Evolutionary conservation across 352 stramenopile genomes (phyloP), one percentile per base, ranked within the genome.

Genomic region (Phytophthora kernoviae): DNA sequence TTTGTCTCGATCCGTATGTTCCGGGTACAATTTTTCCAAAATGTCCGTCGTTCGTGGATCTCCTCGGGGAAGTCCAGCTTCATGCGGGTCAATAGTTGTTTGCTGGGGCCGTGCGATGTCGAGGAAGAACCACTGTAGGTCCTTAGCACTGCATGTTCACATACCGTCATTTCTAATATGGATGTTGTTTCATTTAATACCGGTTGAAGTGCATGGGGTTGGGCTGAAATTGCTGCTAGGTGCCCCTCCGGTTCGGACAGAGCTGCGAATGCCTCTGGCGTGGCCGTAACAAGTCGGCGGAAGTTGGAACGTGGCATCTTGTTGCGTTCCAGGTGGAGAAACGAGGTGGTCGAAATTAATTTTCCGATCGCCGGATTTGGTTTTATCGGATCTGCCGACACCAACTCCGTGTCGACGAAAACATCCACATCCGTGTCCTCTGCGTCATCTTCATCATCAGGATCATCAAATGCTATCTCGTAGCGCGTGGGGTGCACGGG

Each of bases 391-490:
- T n/a, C 20, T 2, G 47, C 12, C 34, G 34, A 45, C 10, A 54
- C 34, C 5, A 54, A 24, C 12, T n/a, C 20, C 5, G 17, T 34
- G 3, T 34, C 50, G 8, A 33, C 50, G 33, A 33, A 49, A 15
- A 58, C 37, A 9, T 36, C 26, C 5, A 32, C 24, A 45, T 54
- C 54, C 1, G 54, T 40, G 24, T n/a, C n/a, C n/a, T n/a, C n/a
- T n/a, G n/a, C n/a, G n/a, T n/a, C n/a, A n/a, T n/a, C n/a, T n/a
- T n/a, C 54, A 36, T 61, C 43, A 27, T 61, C 54, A 27, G 21
- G 24, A 17, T 54, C 54, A 39, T 40, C 41, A 27, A 61, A 61
- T 2, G 34, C 43, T 3, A 61, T 22, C 14, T 61, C 44, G 22
- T 27, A 54, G 2, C 9, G 0, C 6, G 33, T 54, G 14, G 54